phyloP scores from a whole-genome alignment of 257 asterid species.

The Jaltomata sinuosa region DNA sequence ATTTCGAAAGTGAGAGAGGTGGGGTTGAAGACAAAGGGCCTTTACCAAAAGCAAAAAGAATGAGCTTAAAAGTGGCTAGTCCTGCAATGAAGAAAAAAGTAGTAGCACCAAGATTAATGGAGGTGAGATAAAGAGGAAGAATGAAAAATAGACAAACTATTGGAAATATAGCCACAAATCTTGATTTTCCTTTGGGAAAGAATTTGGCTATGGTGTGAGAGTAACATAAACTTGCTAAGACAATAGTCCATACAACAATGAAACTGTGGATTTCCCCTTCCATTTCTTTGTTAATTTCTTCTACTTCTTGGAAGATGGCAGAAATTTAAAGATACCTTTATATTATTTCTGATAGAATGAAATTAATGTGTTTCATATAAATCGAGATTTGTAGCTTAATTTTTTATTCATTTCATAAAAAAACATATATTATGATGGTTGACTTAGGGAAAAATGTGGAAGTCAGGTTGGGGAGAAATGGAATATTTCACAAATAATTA shows the following conservation, averaged over 20 bases:
- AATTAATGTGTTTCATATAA: too few relatives aligned
- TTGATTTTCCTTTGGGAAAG: slow-evolving; percentile 14
- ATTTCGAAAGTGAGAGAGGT: slow-evolving; percentile 12
- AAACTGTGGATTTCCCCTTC: slow-evolving; percentile 43
- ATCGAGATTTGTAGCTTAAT: too few relatives aligned
- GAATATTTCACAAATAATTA: too few relatives aligned
- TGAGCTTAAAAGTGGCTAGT: slow-evolving; percentile 41
- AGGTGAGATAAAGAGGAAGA: slow-evolving; percentile 29
- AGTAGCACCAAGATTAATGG: slow-evolving; percentile 22
- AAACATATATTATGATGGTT: background rate
- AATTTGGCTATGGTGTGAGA: slow-evolving; percentile 19
- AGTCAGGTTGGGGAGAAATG: background rate
- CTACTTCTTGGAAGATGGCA: background rate
- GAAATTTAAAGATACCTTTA: too few relatives aligned
- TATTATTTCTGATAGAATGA: background rate
- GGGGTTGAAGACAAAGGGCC: slow-evolving; percentile 35
- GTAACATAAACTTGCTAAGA: slow-evolving; percentile 26
- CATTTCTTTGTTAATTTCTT: slow-evolving; percentile 23
- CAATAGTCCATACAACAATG: slow-evolving; percentile 30
- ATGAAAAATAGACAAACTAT: slow-evolving; percentile 21
- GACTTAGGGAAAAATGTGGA: background rate
- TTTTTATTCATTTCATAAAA: too few relatives aligned
- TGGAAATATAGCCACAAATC: slow-evolving; percentile 30
- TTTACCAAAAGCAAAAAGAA: slow-evolving; percentile 31
- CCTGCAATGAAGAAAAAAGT: slow-evolving; percentile 38